Percentiles rank a stretch among this genome's conserved stretches.
Conservation (phyloP, 495 filamentous ascomycete species). For the Parathielavia appendiculata region DNA sequence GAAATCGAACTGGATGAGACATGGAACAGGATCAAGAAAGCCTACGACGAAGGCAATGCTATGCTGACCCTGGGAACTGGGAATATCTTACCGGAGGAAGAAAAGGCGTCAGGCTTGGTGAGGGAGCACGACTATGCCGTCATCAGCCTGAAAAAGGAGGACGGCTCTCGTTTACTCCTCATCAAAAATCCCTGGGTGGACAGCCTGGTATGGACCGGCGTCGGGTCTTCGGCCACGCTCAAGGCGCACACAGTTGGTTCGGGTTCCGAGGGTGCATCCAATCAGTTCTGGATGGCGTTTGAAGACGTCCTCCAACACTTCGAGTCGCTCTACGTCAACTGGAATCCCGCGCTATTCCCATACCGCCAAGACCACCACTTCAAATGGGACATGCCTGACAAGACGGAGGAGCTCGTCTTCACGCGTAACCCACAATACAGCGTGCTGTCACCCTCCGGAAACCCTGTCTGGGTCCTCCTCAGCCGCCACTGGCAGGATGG, state of each 20-base stretch:
- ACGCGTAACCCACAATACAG: constrained; percentile 79
- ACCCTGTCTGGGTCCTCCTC: constrained; percentile 75
- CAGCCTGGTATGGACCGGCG: constrained; percentile 58
- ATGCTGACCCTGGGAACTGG: constrained; percentile 89
- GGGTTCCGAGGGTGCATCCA: constrained; percentile 41
- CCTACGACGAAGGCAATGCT: constrained; percentile 74
- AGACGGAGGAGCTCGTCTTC: constrained; percentile 58
- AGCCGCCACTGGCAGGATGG: constrained; percentile 68
- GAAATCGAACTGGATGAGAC: constrained; percentile 67
- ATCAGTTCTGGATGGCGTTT: constrained; percentile 87
- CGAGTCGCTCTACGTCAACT: constrained; percentile 93
- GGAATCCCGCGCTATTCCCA: constrained; percentile 83
- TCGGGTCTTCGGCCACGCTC: constrained; percentile 29
- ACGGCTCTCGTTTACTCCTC: constrained; percentile 56
- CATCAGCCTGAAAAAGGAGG: constrained; percentile 65
- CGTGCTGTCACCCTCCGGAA: constrained; percentile 51
- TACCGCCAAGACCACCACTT: constrained; percentile 86
- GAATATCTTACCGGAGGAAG: constrained; percentile 63
- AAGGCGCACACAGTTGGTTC: constrained; percentile 21
- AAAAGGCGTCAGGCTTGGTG: constrained; percentile 73
- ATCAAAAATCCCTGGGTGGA: constrained; percentile 97
- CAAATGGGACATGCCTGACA: constrained; percentile 68
- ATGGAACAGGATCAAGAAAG: constrained; percentile 71
- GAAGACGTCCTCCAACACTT: constrained; percentile 84
- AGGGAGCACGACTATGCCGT: constrained; percentile 94